Base-by-base conservation (phyloP, 1,284 basidiomycete species). In the Ganoderma multipileum region DNA sequence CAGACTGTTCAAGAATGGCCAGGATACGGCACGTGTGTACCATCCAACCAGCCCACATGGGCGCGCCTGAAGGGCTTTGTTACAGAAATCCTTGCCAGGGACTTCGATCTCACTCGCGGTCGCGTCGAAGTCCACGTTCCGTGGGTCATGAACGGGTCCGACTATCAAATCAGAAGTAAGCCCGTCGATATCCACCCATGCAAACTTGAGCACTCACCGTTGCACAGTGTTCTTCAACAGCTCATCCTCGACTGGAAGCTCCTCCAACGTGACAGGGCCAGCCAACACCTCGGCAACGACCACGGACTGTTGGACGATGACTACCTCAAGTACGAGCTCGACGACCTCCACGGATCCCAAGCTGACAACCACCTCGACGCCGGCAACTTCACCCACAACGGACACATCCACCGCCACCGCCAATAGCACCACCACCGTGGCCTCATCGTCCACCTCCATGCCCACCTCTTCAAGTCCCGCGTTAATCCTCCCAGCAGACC, bases 121-220 rank as follows among this genome's bases (percentile, higher is more conserved):
- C 76, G 75, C 33, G 76, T 80, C n/a, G 77, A 82, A 50, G 78
- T 86, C 44, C 76, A 68, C 26, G 82, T 87, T 14, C 82, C 82
- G 5, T 72, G 80, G 18, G 80, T 83, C 39, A 39, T 70, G 2
- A 76, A 82, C 6, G 84, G 82, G 14, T 71, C 78, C 41, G 76
- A 82, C 67, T 87, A 85, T 73, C 79, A 80, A 66, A 75, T 87
- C 44, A 79, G 86, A 67, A 75, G 84, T 86, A 69, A 78, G 83
- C 82, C 14, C 61, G 3, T 12, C 3, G 7, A 33, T 23, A 50
- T 28, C 18, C 12, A 3, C 33, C n/a, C 9, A 30, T 36, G 20
- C 36, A 58, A 38, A 38, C 9, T 3, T 38, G 3, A 38, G 30
- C 20, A 38, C 55, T 58, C 55, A 58, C 55, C 9, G 11, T 38